Conservation (phyloP, 164 flowering plant genomes). For the Annona squamosa region DNA sequence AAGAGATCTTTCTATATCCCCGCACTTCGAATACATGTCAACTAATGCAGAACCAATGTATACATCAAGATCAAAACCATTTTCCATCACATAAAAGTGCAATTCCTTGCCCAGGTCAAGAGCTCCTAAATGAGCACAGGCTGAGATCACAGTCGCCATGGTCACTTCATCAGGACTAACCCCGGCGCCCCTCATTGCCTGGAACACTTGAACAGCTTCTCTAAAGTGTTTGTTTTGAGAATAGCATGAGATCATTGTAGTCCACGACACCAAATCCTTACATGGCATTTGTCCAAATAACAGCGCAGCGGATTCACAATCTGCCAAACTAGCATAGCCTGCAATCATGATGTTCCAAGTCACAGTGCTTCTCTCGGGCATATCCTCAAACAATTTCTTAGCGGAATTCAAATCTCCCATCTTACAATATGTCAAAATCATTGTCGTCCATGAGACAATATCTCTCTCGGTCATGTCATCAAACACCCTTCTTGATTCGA, state of each 20-base stretch:
- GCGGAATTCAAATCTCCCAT: conserved; percentile 51
- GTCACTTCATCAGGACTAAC: conserved; percentile 60
- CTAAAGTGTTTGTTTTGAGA: conserved; percentile 38
- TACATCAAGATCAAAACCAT: conserved; percentile 48
- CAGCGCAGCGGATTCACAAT: conserved; percentile 40
- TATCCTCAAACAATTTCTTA: conserved; percentile 45
- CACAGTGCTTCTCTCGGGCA: conserved; percentile 56
- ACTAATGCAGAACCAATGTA: conserved; percentile 73
- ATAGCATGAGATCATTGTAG: conserved; percentile 70
- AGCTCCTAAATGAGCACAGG: conserved; percentile 86
- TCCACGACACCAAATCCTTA: conserved; percentile 77
- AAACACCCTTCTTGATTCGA: conserved; percentile 46
- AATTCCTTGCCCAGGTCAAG: conserved; percentile 57
- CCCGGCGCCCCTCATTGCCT: conserved; percentile 41
- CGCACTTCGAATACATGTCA: conserved; percentile 89
- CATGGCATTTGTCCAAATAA: conserved; percentile 47
- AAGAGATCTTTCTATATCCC: conserved; percentile 55
- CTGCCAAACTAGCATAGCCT: conserved; percentile 50
- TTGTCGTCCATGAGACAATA: conserved; percentile 54
- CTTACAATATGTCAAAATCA: conserved; percentile 42
- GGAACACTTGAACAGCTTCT: conserved; percentile 47
- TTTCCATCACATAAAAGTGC: conserved; percentile 35
- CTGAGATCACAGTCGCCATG: conserved; percentile 58
- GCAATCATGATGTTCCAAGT: conserved; percentile 73
- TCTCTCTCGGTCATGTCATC: conserved; percentile 82